Conservation (phyloP, 2,329 filamentous ascomycete species). For the Aspergillus nomiae region DNA sequence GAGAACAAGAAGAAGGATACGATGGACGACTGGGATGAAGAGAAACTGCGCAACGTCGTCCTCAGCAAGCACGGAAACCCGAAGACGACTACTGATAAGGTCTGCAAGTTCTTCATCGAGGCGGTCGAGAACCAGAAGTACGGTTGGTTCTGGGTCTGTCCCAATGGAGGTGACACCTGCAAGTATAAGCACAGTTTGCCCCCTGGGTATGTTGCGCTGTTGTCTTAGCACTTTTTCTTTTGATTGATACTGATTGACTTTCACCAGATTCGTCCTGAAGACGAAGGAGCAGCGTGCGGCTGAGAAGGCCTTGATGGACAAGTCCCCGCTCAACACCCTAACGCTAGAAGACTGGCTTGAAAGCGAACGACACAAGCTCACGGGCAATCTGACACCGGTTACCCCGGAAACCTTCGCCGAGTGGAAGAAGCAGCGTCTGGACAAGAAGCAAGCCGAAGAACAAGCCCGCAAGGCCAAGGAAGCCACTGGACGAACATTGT, state of each 20-base stretch:
- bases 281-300: constrained; percentile 95
- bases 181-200: constrained; percentile 97
- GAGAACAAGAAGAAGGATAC: constrained; percentile 82
- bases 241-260: constrained; percentile 19
- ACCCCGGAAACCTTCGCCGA: constrained; percentile 90
- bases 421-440: constrained; percentile 92
- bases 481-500: constrained; percentile 89
- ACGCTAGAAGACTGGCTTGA: constrained; percentile 98
- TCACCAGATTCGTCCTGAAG: constrained; percentile 83
- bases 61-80: constrained; percentile 97
- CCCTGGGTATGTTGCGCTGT: constrained; percentile 69
- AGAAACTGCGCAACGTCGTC: constrained; percentile 87
- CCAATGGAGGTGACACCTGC: constrained; percentile 95
- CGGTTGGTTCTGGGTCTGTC: constrained; percentile 98
- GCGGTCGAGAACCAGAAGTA: constrained; percentile 99
- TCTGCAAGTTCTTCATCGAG: constrained; percentile 98
- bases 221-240: constrained; percentile 6
- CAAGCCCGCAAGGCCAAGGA: constrained; percentile 90
- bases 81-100: constrained; percentile 92
- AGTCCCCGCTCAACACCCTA: constrained; percentile 89
- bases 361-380: constrained; percentile 92
- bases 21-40: constrained; percentile 97
- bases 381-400: constrained; percentile 87
- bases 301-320: constrained; percentile 94
- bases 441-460: constrained; percentile 95